A percentile compares a stretch with the other conserved stretches of the same genome.
These are phyloP conservation scores for Xanthoconium separans DNA, from an alignment of 1,284 basidiomycete species.

Conservation along the genomic window DNA sequence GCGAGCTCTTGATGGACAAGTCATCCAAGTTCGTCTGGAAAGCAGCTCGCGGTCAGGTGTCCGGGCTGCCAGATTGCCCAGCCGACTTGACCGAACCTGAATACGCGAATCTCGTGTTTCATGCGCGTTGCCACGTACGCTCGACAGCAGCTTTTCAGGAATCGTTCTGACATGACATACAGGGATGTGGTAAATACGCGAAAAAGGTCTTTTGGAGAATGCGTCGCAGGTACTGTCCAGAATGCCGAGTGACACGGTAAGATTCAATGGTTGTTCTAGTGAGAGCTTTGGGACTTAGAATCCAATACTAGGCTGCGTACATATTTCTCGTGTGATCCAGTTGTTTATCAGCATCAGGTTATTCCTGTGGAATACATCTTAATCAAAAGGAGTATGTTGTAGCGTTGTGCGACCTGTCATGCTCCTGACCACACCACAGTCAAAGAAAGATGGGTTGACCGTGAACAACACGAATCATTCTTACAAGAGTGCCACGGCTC, in stretches of 20 bases:
- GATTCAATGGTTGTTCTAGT: neutral
- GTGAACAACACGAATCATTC: conserved; percentile 1
- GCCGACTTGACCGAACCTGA: conserved; percentile 34
- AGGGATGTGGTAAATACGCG: conserved; percentile 6
- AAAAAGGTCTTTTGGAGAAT: conserved; percentile 6
- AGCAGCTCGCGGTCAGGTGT: conserved; percentile 4
- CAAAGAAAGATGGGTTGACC: neutral
- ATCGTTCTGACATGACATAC: neutral
- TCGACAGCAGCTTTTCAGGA: accelerated
- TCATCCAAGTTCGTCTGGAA: conserved; percentile 23
- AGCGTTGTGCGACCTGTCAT: neutral
- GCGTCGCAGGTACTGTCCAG: conserved; percentile 16
- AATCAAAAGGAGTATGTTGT: neutral
- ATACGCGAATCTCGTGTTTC: conserved; percentile 30
- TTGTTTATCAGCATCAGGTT: neutral
- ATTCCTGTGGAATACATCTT: neutral
- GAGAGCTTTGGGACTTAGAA: neutral
- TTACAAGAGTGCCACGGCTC: neutral
- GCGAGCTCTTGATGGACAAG: conserved; percentile 20
- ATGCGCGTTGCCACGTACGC: conserved; percentile 15
- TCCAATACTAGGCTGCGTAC: neutral
- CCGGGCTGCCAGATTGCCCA: conserved; percentile 23
- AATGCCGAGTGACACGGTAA: too few relatives aligned
- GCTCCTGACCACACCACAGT: neutral
- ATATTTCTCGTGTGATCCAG: neutral